Conservation (phyloP, 345 rosid genomes). For the Lepidium sativum region DNA sequence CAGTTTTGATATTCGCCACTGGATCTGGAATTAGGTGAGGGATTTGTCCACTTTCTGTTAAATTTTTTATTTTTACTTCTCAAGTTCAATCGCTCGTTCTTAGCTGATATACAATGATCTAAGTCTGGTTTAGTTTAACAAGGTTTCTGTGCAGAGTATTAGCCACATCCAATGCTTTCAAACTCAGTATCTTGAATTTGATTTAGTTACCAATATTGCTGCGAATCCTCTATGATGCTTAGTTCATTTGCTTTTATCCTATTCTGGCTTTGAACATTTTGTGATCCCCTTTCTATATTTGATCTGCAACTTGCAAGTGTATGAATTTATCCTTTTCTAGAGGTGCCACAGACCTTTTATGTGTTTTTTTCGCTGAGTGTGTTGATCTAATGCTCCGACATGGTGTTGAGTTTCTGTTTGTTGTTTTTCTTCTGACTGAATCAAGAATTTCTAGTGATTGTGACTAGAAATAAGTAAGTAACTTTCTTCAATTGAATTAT, state of each 20-base stretch:
- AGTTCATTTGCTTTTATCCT: not conserved
- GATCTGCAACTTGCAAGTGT: not conserved
- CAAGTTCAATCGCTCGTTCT: not conserved
- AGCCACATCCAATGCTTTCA: not conserved
- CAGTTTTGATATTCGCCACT: slow-evolving; percentile 85
- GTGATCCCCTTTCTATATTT: not conserved
- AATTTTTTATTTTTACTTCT: slow-evolving; percentile 3
- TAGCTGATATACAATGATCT: not conserved
- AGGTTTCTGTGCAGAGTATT: not conserved
- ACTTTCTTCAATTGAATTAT: not conserved
- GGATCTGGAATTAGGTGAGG: slow-evolving; percentile 89
- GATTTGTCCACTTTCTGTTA: not conserved
- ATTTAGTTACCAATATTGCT: not conserved
- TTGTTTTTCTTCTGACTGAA: not conserved
- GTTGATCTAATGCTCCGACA: not conserved
- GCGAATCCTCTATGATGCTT: not conserved
- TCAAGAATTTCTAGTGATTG: not conserved
- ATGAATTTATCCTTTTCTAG: not conserved
- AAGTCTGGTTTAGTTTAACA: not conserved
- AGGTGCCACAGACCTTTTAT: not conserved
- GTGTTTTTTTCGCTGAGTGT: not conserved
- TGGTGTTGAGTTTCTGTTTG: not conserved
- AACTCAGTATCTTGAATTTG: not conserved
- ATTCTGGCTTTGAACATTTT: not conserved
- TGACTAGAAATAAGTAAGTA: not conserved